Evolutionary conservation across 495 filamentous ascomycete genomes (phyloP).

Genomic region (Xylaria castorea): DNA sequence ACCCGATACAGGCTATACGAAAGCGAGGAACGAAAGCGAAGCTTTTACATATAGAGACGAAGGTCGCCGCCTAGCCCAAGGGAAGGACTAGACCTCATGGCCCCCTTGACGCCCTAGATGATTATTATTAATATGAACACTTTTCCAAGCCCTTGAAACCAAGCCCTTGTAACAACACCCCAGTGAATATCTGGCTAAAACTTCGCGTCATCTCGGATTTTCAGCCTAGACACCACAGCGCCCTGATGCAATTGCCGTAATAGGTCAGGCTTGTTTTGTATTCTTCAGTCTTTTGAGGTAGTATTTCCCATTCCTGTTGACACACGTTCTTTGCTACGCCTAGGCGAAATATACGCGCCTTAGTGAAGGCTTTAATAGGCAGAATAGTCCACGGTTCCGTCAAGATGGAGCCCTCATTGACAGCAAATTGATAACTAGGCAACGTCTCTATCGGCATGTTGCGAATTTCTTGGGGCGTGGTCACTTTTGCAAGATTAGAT

Average conservation of each 20-base stretch:
- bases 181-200: background rate
- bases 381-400: conserved; percentile 57
- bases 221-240: conserved; percentile 51
- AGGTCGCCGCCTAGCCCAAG: too few species aligned
- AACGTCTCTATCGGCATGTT: conserved; percentile 1
- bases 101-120: too few species aligned
- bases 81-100: too few species aligned
- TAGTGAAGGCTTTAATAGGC: conserved; percentile 51
- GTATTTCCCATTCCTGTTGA: conserved; percentile 17
- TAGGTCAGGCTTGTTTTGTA: conserved; percentile 31
- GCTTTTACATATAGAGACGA: too few species aligned
- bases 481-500: conserved; percentile 44
- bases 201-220: conserved; percentile 54
- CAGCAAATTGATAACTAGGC: conserved; percentile 38
- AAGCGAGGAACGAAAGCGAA: too few species aligned
- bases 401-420: conserved; percentile 47
- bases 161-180: too few species aligned
- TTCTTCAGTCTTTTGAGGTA: conserved; percentile 17
- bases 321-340: conserved; percentile 25
- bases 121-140: too few species aligned
- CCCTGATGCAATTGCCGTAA: conserved; percentile 47
- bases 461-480: conserved; percentile 30
- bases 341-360: conserved; percentile 45
- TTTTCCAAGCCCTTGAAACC: too few species aligned
- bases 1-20: too few species aligned